Evolutionary conservation across 441 rosid genomes (phyloP).

Genomic region (Mallotus japonicus): DNA sequence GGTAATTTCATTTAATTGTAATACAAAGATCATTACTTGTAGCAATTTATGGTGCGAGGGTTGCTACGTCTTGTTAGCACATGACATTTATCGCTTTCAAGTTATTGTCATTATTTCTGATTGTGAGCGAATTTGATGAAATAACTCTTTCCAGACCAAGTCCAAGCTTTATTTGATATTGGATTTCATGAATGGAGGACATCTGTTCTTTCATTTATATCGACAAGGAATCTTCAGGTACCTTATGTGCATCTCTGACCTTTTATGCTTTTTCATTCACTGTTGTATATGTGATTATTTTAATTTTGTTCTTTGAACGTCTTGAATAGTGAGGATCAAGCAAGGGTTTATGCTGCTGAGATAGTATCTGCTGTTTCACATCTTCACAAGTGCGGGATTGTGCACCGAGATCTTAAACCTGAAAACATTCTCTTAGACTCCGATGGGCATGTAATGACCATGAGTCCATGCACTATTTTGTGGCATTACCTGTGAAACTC

Average conservation of each 20-base stretch:
- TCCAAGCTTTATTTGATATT: conserved; percentile 71
- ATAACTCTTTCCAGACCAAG: conserved; percentile 47
- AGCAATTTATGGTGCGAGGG: background rate
- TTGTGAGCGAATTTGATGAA: background rate
- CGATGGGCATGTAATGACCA: conserved; percentile 60
- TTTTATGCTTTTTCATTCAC: conserved; percentile 10
- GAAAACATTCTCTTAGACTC: conserved; percentile 72
- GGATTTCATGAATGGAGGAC: conserved; percentile 78
- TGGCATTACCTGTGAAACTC: background rate
- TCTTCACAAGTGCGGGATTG: conserved; percentile 66
- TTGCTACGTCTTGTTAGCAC: background rate
- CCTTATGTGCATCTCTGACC: background rate
- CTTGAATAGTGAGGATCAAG: conserved; percentile 68
- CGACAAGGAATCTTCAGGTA: conserved; percentile 77
- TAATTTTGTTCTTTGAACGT: conserved; percentile 17
- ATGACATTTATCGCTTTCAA: background rate
- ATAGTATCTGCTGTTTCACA: conserved; percentile 75
- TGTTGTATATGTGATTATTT: conserved; percentile 8
- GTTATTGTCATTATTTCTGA: background rate
- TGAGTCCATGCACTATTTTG: conserved; percentile 4
- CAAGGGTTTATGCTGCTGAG: conserved; percentile 72
- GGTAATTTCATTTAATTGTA: background rate
- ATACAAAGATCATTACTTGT: background rate
- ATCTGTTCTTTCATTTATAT: conserved; percentile 78
- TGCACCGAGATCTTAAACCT: conserved; percentile 77